Evolutionary conservation across 2,329 filamentous ascomycete genomes (phyloP).

Genomic region (Ophiostoma populinum): DNA sequence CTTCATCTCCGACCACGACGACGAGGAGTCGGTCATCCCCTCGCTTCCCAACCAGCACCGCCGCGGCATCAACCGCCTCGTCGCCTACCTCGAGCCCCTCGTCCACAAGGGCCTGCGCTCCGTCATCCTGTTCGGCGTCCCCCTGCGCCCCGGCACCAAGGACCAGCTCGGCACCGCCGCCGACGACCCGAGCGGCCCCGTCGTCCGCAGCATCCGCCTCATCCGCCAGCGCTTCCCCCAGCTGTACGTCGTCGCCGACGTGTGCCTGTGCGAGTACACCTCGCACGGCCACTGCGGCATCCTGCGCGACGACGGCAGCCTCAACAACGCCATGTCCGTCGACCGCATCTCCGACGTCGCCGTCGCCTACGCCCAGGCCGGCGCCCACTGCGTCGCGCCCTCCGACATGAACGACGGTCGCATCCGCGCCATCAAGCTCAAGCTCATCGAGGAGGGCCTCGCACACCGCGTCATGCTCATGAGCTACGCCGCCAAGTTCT

Average conservation of each 20-base stretch:
- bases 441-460: constrained; percentile 87
- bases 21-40: constrained; percentile 79
- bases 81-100: constrained; percentile 71
- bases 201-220: constrained; percentile 72
- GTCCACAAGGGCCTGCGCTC: constrained; percentile 79
- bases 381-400: constrained; percentile 89
- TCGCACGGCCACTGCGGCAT: constrained; percentile 97
- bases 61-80: constrained; percentile 69
- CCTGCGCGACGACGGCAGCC: constrained; percentile 72
- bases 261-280: constrained; percentile 97
- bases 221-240: constrained; percentile 74
- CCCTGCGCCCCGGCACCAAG: constrained; percentile 63
- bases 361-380: constrained; percentile 88
- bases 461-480: constrained; percentile 84
- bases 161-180: constrained; percentile 83
- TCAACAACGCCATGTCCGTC: constrained; percentile 87
- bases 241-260: constrained; percentile 80
- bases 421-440: constrained; percentile 93
- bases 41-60: constrained; percentile 84
- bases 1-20: constrained; percentile 86
- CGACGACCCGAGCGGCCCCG: constrained; percentile 83
- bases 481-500: constrained; percentile 98
- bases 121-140: constrained; percentile 92
- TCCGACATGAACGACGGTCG: constrained; percentile 99
- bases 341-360: constrained; percentile 95